Base-by-base conservation (phyloP, 2,329 filamentous ascomycete genomes). In the Xylariomycetidae sp. region DNA sequence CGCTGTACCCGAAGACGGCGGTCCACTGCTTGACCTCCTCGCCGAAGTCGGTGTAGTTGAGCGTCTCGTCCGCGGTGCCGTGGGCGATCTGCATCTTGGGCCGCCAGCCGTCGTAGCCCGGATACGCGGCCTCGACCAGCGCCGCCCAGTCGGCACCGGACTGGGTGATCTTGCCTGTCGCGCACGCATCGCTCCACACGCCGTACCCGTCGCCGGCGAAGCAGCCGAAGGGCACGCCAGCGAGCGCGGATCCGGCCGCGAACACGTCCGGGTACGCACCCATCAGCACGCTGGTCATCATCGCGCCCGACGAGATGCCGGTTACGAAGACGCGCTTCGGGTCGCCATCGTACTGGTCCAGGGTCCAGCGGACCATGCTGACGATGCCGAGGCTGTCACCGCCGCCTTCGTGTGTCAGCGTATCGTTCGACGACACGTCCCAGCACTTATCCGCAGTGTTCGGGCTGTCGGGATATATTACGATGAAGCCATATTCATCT, bases 61-160 rank as follows among this genome's bases (percentile, higher is more conserved):
- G 54, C 4, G 65, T 65, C 19, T 65, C 60, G 41, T 79, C 74
- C 0, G 42, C 48, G 4, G 65, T 69, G 8, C 74, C 74, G 48
- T 79, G 74, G 51, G 71, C 72, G 25, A 78, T 60, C 52, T 76
- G 71, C 58, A 79, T 62, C 46, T 69, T 70, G 0, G 74, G 74
- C 10, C 71, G 56, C 31, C 64, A 58, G 1, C 72, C 70, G 2
- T 49, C 58, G 43, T 76, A 76, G 0, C 58, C 63, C 0, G 70
- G 68, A 40, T 72, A 72, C 40, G 67, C 71, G 1, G 51, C 56
- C 30, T 46, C 32, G 5, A 65, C 61, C 4, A 60, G 34, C 1
- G 43, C 36, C 5, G 42, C 44, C 44, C 44, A 47, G 20, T 43
- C 34, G 13, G 29, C 34, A 3, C 42, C 35, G 19, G 39, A 37